Conservation (phyloP, 2,329 filamentous ascomycete genomes). For the Aspergillus sojae region DNA sequence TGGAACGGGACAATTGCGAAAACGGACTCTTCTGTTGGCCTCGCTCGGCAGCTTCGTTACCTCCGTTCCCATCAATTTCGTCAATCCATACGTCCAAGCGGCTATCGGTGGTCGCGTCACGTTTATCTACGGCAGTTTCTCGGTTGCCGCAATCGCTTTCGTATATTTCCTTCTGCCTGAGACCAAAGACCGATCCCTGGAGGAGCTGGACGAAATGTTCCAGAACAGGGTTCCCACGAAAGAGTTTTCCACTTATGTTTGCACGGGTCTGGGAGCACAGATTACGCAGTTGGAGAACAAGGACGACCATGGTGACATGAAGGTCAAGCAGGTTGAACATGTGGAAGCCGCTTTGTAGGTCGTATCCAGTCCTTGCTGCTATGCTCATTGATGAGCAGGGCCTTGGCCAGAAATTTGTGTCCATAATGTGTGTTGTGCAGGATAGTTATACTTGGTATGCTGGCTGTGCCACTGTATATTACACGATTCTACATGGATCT, state of each 20-base stretch:
- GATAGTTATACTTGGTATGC: background rate
- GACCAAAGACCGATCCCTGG: conserved; percentile 25
- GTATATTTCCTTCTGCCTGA: conserved; percentile 32
- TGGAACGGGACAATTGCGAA: conserved; percentile 28
- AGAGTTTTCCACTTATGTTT: background rate
- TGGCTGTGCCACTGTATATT: too few relatives aligned
- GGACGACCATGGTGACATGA: background rate
- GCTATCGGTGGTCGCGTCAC: conserved; percentile 24
- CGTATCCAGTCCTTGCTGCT: background rate
- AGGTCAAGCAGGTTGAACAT: background rate
- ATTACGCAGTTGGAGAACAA: background rate
- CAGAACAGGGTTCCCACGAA: background rate
- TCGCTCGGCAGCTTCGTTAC: conserved; percentile 30
- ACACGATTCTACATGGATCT: too few relatives aligned
- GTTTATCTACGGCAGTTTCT: conserved; percentile 28
- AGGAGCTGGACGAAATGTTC: conserved; percentile 34
- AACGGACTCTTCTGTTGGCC: conserved; percentile 31
- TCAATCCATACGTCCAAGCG: conserved; percentile 34
- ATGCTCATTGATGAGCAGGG: too few relatives aligned
- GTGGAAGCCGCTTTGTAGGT: background rate
- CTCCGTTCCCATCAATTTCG: conserved; percentile 29
- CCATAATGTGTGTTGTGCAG: background rate
- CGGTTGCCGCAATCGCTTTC: conserved; percentile 24
- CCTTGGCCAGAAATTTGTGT: too few relatives aligned
- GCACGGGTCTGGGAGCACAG: background rate